These are phyloP conservation scores for Xerocomellus intermedius DNA, from an alignment of 768 basidiomycete species.

Conservation along the genomic window DNA sequence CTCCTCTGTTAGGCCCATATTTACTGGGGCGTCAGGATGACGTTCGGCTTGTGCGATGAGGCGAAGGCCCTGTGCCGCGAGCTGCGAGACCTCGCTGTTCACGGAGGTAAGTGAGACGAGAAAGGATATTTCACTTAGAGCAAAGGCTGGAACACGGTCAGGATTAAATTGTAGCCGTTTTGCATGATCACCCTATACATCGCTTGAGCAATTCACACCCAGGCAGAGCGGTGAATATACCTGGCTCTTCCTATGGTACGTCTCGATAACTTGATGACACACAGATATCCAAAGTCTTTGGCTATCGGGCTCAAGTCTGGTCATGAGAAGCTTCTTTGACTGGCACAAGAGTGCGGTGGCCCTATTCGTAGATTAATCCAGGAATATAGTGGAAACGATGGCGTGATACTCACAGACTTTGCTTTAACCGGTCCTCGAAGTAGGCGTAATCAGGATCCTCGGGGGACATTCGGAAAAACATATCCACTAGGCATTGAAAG, in stretches of 20 bases:
- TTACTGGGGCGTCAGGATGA: constrained; percentile 54
- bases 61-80: constrained; percentile 69
- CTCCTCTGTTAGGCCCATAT: constrained; percentile 52
- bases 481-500: constrained; percentile 44
- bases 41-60: constrained; percentile 66
- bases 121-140: constrained; percentile 69
- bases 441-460: constrained; percentile 37
- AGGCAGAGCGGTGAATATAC: constrained; percentile 32
- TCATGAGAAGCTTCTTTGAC: constrained; percentile 54
- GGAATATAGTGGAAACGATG: background rate
- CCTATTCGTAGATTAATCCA: constrained; percentile 9
- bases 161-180: constrained; percentile 50
- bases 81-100: constrained; percentile 61
- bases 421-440: constrained; percentile 45
- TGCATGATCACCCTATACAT: constrained; percentile 40
- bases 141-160: constrained; percentile 60
- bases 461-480: constrained; percentile 43
- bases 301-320: constrained; percentile 57
- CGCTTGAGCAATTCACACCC: constrained; percentile 4
- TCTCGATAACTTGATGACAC: constrained; percentile 56
- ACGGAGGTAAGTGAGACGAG: constrained; percentile 69
- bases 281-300: constrained; percentile 72
- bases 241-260: constrained; percentile 49
- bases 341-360: constrained; percentile 41
- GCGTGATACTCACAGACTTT: constrained; percentile 42